phyloP scores from a whole-genome alignment of 257 asterid genomes.

The Linderniella brevidens region DNA sequence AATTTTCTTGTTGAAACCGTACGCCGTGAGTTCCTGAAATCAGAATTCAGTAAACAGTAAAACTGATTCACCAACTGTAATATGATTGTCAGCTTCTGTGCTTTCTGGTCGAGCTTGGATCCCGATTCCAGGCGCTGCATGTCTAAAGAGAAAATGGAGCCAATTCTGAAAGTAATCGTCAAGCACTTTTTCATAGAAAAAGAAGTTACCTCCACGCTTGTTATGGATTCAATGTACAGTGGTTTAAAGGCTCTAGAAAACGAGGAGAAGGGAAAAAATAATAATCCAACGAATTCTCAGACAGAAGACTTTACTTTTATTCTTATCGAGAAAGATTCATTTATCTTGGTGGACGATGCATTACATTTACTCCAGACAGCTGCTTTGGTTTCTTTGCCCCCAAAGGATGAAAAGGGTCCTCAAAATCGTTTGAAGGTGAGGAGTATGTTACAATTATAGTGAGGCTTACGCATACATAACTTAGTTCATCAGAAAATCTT shows the following conservation, averaged over 20 bases:
- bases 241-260: constrained; percentile 81
- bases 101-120: constrained; percentile 79
- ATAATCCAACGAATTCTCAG: no score
- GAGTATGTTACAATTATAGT: background rate
- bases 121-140: constrained; percentile 42
- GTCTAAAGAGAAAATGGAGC: constrained; percentile 57
- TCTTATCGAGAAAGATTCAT: constrained; percentile 48
- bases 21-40: background rate
- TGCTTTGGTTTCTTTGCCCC: constrained; percentile 80
- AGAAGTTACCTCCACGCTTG: constrained; percentile 93
- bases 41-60: background rate
- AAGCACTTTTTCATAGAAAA: constrained; percentile 81
- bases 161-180: constrained; percentile 60
- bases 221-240: constrained; percentile 86
- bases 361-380: constrained; percentile 69
- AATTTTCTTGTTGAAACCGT: background rate
- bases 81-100: constrained; percentile 52
- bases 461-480: background rate
- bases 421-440: constrained; percentile 86
- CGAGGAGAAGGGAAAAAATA: constrained; percentile 37
- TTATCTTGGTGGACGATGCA: constrained; percentile 77
- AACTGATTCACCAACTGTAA: background rate
- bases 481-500: background rate
- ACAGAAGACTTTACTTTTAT: constrained; percentile 60
- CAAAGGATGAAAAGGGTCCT: constrained; percentile 93